Base-by-base conservation (phyloP, 2,329 filamentous ascomycete species). In the Diaporthe aspalathi region DNA sequence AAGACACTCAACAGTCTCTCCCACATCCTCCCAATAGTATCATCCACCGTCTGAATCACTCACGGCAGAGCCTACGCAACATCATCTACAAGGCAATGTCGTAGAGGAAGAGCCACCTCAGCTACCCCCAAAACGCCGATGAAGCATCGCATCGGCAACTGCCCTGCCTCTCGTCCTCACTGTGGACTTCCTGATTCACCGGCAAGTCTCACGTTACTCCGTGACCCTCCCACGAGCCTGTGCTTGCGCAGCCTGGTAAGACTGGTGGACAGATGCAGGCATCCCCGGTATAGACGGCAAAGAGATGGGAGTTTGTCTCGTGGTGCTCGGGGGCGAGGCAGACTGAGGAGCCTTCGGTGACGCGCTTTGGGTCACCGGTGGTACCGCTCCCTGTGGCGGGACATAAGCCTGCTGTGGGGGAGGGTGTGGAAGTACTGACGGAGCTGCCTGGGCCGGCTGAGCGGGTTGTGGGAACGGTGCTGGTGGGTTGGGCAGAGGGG, bases 261-360 rank as follows among this genome's bases (percentile, higher is more conserved):
- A 72, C 24, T 73, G 72, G 38, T 72, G 70, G 16, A 73, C 70
- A 20, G 72, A 73, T 2, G 70, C 72, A 7, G 72, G 72, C 72
- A 73, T 73, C 5, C 72, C 72, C 20, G 72, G 69, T 22, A 72
- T 69, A 3, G 70, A 57, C 3, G 72, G 72, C 27, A 73, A 52
- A 2, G 72, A 69, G 11, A 73, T 72, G 12, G 72, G 72, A 11
- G 72, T 73, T 22, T 70, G 72, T 14, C 67, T 70, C 1, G 62
- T 52, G 22, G 62, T 52, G 22, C 47, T 62, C 29, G 68, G 68
- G 24, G 57, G 57, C 9, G 68, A 40, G 14, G 35, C 40, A 40
- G 60, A 62, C 32, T 70, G 68, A 16, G 60, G 60, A 7, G 60
- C 60, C 24, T 65, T 65, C 16, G 60, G 60, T n/a, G 60, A 50